Evolutionary conservation across 495 filamentous ascomycete genomes (phyloP).

Genomic region (Penicillium egyptiacum): DNA sequence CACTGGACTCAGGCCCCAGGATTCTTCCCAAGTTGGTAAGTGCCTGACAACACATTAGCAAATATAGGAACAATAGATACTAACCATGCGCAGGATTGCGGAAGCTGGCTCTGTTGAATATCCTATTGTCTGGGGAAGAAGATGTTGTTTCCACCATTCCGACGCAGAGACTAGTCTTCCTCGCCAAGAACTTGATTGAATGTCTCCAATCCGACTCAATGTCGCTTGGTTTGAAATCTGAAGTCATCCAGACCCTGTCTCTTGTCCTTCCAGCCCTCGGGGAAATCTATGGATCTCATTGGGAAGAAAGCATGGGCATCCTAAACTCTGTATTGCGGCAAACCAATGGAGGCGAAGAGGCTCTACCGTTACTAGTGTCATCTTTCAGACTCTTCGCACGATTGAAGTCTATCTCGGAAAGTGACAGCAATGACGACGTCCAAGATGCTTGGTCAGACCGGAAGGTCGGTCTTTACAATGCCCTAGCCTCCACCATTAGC

Average conservation of each 20-base stretch:
- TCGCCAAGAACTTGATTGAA: conserved; percentile 71
- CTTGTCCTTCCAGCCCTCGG: conserved; percentile 68
- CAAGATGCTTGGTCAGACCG: conserved; percentile 65
- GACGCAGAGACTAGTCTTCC: conserved; percentile 77
- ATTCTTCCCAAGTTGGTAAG: conserved; percentile 43
- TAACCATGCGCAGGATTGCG: conserved; percentile 44
- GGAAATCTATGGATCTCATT: conserved; percentile 82
- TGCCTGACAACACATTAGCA: neutral
- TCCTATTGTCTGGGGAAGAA: conserved; percentile 53
- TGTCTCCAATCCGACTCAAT: conserved; percentile 61
- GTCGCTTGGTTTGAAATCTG: conserved; percentile 39
- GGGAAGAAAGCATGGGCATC: conserved; percentile 65
- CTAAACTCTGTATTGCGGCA: conserved; percentile 56
- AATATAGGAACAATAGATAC: conserved; percentile 1
- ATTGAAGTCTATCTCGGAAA: conserved; percentile 53
- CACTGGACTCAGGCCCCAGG: conserved; percentile 50
- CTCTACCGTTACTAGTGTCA: conserved; percentile 62
- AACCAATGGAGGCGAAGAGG: conserved; percentile 42
- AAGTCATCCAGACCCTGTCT: conserved; percentile 62
- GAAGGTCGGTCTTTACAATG: conserved; percentile 47
- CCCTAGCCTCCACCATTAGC: conserved; percentile 54
- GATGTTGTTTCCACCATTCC: conserved; percentile 58
- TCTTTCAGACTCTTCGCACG: conserved; percentile 69
- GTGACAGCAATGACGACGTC: conserved; percentile 81
- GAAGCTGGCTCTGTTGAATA: conserved; percentile 59